Evolutionary conservation across 495 filamentous ascomycete species (phyloP), one percentile per base, ranked within the genome.

Genomic region (Elasticomyces elasticus): DNA sequence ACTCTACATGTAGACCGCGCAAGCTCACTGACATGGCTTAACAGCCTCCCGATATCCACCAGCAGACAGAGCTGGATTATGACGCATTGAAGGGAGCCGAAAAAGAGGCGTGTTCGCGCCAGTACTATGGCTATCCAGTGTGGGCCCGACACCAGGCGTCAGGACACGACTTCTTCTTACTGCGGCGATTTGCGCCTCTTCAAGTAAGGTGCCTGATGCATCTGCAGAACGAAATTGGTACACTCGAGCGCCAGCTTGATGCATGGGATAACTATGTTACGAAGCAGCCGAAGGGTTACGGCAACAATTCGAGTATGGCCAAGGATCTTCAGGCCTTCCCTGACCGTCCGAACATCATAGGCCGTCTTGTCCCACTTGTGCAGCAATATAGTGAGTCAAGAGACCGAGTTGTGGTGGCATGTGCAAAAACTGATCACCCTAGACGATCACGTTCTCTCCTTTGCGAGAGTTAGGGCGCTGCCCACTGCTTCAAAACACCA

Each of bases 201-300:
- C 30, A 38, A 24, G 49, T 23, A 17, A 24, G 31, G 7, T 51
- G 49, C 19, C 26, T 51, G 17, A 12, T 51, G 13, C 23, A 51
- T 24, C 35, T 38, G 19, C 49, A 51, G 26, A 38, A 51, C 22
- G 31, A 41, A 26, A 51, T 51, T 13, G 49, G n/a, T 10, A 40
- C 19, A 25, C 28, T 38, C 10, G 30, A 40, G 11, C n/a, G 25
- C 9, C 20, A 22, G 3, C 33, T 51, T 10, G 17, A 51, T 10
- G 49, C 4, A 6, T 51, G 49, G 49, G 49, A 51, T 26, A 19
- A 51, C 1, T 38, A 22, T 23, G 35, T 24, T 5, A 5, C 5
- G 31, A 40, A 40, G 15, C 7, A 13, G 15, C 19, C 30, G 3
- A 15, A 12, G 41, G 49, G 30, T 15, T 40, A 6, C 7, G 44